A percentile compares a stretch with the other conserved stretches of the same genome.
Conservation (phyloP, 257 asterid species). For the Ehretia macrophylla region DNA sequence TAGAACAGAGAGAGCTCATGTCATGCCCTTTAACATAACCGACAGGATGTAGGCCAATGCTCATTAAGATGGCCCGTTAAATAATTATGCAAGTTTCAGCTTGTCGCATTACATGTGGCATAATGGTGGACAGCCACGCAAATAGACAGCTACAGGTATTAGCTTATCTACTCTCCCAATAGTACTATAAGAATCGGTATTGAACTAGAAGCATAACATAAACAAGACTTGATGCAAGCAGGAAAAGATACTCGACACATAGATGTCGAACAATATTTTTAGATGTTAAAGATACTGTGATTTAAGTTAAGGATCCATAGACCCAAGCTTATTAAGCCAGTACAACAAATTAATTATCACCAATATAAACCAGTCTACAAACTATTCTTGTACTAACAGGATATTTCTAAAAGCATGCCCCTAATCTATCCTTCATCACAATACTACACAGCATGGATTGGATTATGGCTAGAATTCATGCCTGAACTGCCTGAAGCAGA, state of each 20-base stretch:
- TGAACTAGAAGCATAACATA: too few species aligned
- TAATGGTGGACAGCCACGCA: too few species aligned
- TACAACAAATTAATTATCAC: neutral
- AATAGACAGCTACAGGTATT: too few species aligned
- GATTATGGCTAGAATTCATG: slow-evolving; percentile 64
- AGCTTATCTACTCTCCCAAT: too few species aligned
- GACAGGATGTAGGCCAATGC: too few species aligned
- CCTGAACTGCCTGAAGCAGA: slow-evolving; percentile 53
- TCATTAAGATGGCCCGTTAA: too few species aligned
- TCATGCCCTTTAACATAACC: too few species aligned
- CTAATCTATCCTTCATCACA: slow-evolving; percentile 15
- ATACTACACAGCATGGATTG: slow-evolving; percentile 66
- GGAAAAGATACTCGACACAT: neutral
- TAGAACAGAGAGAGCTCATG: too few species aligned
- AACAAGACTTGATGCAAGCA: neutral
- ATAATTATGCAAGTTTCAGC: too few species aligned
- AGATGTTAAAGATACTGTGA: neutral
- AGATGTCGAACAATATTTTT: neutral
- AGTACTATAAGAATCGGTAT: too few species aligned
- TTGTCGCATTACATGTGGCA: too few species aligned
- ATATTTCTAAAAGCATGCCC: slow-evolving; percentile 10
- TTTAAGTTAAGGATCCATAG: neutral
- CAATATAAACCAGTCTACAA: slow-evolving; percentile 14
- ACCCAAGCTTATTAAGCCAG: neutral
- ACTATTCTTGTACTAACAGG: neutral